These are phyloP conservation scores for Pecoramyces ruminantium DNA, from an alignment of 192 early-diverging fungal genomes.

Conservation along the genomic window DNA sequence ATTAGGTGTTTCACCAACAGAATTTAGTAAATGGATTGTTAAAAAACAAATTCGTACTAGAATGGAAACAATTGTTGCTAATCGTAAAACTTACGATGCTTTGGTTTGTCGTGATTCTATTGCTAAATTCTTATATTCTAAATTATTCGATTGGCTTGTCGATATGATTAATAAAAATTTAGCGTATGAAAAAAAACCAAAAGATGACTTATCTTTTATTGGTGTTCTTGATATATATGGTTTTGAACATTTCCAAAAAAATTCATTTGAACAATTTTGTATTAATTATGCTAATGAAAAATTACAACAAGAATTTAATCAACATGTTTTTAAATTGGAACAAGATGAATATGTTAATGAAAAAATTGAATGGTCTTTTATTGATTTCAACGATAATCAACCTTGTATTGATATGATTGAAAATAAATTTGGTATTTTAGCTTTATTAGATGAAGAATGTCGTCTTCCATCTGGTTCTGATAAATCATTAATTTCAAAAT, in stretches of 20 bases:
- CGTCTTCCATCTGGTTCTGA: slow-evolving; percentile 77
- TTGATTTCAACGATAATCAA: slow-evolving; percentile 98
- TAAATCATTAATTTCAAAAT: slow-evolving; percentile 66
- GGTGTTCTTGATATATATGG: slow-evolving; percentile 98
- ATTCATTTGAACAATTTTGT: slow-evolving; percentile 99
- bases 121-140: slow-evolving; percentile 91
- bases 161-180: slow-evolving; percentile 74
- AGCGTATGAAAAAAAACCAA: too few species aligned
- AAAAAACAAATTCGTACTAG: slow-evolving; percentile 84
- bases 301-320: slow-evolving; percentile 96
- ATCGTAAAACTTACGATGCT: slow-evolving; percentile 54
- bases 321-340: slow-evolving; percentile 95
- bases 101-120: slow-evolving; percentile 75
- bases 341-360: slow-evolving; percentile 97
- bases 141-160: slow-evolving; percentile 93
- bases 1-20: slow-evolving; percentile 54
- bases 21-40: slow-evolving; percentile 88
- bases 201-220: slow-evolving; percentile 53
- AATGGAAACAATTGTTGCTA: slow-evolving; percentile 78
- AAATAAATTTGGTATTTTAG: slow-evolving; percentile 79
- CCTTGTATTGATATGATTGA: slow-evolving; percentile 98
- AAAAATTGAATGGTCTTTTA: slow-evolving; percentile 93
- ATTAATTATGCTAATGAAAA: slow-evolving; percentile 97
- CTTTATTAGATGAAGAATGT: slow-evolving; percentile 88
- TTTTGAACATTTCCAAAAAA: slow-evolving; percentile 98